Base-by-base conservation (phyloP, 2,329 filamentous ascomycete genomes). In the Fulvia fulva region DNA sequence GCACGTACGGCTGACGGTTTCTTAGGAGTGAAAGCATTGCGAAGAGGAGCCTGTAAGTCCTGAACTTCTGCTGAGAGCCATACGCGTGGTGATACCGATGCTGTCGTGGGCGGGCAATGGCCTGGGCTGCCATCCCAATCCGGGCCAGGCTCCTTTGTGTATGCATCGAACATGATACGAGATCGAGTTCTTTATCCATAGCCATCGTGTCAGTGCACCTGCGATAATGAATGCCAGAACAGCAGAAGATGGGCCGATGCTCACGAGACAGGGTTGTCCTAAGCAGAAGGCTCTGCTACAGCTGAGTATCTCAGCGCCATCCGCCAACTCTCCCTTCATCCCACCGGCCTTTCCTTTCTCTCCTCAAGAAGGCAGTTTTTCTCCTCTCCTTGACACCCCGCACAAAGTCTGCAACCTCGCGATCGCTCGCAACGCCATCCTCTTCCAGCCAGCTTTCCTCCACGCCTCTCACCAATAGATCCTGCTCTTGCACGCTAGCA, bases 281-380 rank as follows among this genome's bases (percentile, higher is more conserved):
- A n/a, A n/a, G n/a, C n/a, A n/a, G n/a, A n/a, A n/a, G n/a, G n/a
- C n/a, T n/a, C n/a, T n/a, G n/a, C n/a, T n/a, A n/a, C 28, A 32
- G 8, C 16, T 41, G 3, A n/a, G 5, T n/a, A 41, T 41, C 28
- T 85, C 78, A 93, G 69, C 93, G 84, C 94, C 94, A 97, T 0
- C 94, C 94, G 11, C 93, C 93, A 32, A 97, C 93, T 65, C 93
- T 82, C 23, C 93, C 91, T 75, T 97, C 93, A 72, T 97, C 94
- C 94, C 94, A 97, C 67, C 94, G 83, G 68, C 91, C 89, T 74
- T 92, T 96, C 65, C 90, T 84, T 78, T 97, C 94, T 70, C 87
- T 86, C 58, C 94, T 82, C 55, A 92, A 78, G 70, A 94, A 95
- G 61, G 87, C 87, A 57, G 88, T 77, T 66, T 89, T 88, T 71